Evolutionary conservation across 2,329 filamentous ascomycete species (phyloP), one percentile per base, ranked within the genome.

Genomic region (Penicillium digitatum): DNA sequence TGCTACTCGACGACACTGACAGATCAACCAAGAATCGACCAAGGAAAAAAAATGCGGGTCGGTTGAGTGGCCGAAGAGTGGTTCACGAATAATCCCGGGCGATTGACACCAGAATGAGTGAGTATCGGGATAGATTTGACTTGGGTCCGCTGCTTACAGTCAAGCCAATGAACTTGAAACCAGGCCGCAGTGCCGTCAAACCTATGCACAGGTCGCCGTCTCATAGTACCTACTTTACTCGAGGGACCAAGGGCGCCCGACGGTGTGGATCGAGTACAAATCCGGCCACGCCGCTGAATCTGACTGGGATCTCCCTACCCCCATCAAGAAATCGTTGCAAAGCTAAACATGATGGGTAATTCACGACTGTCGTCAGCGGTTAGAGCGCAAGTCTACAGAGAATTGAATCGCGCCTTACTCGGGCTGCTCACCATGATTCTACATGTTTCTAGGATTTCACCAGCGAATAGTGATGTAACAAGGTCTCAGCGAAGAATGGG

Each of bases 171-270:
- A 64, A 62, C 58, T 64, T 62, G 58, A 52, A 42, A 43, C 45
- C 40, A 58, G 48, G 56, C 44, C 55, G 54, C 55, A 49, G 52
- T 57, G 54, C 61, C 50, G 56, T 61, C 52, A 58, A 58, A 46
- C 60, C 55, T 61, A 61, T 61, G 55, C 61, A 58, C 47, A 18
- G 46, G 57, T 51, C 40, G 55, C 50, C 39, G 56, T 52, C 57
- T 54, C 51, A 59, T 57, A 60, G 57, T 56, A 57, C 58, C 55
- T 61, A 57, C 55, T 62, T 54, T 56, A 50, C 50, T 53, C 39
- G 27, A 54, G 53, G 48, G 60, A 60, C 57, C 55, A 63, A 58
- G 55, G 56, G 60, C 60, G 62, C 62, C 62, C 62, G 62, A 58
- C 35, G 52, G 48, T 48, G 62, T 64, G 62, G 62, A 61, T 62